A percentile compares a stretch with the other conserved stretches of the same genome.
Conservation (phyloP, 352 stramenopile genomes). For the Phytophthora citrophthora region DNA sequence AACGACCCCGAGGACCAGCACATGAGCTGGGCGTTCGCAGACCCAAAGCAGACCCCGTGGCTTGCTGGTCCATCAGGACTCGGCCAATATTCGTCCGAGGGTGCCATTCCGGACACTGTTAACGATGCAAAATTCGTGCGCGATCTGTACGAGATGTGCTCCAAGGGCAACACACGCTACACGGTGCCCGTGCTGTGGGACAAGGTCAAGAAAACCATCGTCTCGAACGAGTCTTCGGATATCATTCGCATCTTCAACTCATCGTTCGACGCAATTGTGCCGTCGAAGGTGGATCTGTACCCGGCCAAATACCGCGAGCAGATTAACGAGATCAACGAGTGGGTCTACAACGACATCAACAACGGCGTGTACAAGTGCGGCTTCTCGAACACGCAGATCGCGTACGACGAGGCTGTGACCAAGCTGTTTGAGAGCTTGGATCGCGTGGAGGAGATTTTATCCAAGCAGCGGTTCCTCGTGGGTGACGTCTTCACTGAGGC, state of each 20-base stretch:
- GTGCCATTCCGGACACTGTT: conserved; percentile 63
- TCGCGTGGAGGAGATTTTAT: conserved; percentile 72
- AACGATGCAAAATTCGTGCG: conserved; percentile 73
- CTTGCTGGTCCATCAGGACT: conserved; percentile 69
- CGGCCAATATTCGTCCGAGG: conserved; percentile 74
- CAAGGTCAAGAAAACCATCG: conserved; percentile 89
- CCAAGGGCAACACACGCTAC: conserved; percentile 79
- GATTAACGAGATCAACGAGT: conserved; percentile 93
- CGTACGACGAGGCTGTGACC: conserved; percentile 85
- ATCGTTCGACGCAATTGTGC: conserved; percentile 76
- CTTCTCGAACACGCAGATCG: conserved; percentile 88
- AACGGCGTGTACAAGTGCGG: conserved; percentile 94
- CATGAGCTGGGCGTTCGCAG: conserved; percentile 85
- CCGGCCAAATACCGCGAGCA: conserved; percentile 72
- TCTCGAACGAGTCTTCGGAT: conserved; percentile 95
- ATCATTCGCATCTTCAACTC: conserved; percentile 94
- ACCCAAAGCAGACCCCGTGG: conserved; percentile 66
- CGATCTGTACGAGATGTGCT: conserved; percentile 85
- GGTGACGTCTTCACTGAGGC: conserved; percentile 79
- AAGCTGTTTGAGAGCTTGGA: conserved; percentile 79
- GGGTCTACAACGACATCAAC: conserved; percentile 93
- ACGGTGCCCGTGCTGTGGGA: conserved; percentile 94
- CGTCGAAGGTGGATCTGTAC: conserved; percentile 82
- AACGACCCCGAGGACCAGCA: conserved; percentile 75
- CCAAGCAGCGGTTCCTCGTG: conserved; percentile 65